These are phyloP conservation scores for Symbiodinium natans DNA, from an alignment of 73 alveolate species.

Conservation along the genomic window DNA sequence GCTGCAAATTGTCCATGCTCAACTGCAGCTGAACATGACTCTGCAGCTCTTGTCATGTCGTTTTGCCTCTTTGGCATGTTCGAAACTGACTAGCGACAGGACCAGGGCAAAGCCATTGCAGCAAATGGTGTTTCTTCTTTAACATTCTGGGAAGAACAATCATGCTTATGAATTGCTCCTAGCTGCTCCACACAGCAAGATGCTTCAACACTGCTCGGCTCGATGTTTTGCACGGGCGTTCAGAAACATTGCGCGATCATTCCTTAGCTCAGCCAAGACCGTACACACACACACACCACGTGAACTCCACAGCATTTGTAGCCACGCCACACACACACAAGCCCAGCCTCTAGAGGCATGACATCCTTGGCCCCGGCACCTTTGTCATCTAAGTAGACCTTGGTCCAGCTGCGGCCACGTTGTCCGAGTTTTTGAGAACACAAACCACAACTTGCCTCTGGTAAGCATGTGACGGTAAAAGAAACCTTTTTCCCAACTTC, in stretches of 20 bases:
- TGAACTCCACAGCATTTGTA: too few species aligned
- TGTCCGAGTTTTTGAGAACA: background rate
- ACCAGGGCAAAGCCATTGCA: too few species aligned
- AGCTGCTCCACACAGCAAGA: background rate
- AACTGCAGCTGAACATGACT: too few species aligned
- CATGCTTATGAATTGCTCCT: too few species aligned
- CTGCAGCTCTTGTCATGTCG: too few species aligned
- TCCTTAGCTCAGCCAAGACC: background rate
- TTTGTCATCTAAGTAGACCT: conserved; percentile 82
- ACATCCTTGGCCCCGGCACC: conserved; percentile 89
- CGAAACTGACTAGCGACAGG: background rate
- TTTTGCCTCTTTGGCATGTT: too few species aligned
- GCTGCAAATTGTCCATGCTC: too few species aligned
- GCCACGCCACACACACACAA: background rate
- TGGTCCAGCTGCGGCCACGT: background rate
- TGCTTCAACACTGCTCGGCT: too few species aligned
- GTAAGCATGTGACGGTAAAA: conserved; percentile 5
- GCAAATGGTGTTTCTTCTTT: too few species aligned
- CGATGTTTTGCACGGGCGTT: background rate
- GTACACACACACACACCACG: too few species aligned
- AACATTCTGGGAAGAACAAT: too few species aligned
- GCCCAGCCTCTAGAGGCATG: conserved; percentile 23
- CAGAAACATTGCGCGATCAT: background rate
- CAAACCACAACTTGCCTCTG: background rate
- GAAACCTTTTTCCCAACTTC: conserved; percentile 77